phyloP scores from a whole-genome alignment of 805 yeast genomes.

The Kluyveromyces nonfermentans region DNA sequence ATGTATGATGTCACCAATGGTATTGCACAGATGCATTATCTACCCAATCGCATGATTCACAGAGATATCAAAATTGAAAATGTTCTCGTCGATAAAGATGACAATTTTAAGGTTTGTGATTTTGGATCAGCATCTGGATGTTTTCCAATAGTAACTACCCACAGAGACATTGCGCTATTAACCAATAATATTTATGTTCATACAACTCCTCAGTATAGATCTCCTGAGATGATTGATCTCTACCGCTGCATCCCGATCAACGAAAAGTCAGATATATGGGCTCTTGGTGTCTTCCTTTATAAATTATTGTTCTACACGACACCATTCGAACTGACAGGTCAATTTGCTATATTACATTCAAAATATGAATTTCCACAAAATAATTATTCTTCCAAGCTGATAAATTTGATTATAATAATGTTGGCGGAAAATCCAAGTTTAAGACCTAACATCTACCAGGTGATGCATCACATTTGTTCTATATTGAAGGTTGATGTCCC shows the following conservation, averaged over 20 bases:
- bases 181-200: slow-evolving; percentile 81
- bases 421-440: slow-evolving; percentile 71
- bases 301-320: slow-evolving; percentile 88
- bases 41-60: slow-evolving; percentile 64
- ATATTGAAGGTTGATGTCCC: slow-evolving; percentile 50
- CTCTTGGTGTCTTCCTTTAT: slow-evolving; percentile 83
- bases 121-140: slow-evolving; percentile 73
- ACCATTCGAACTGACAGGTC: slow-evolving; percentile 82
- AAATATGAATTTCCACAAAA: slow-evolving; percentile 75
- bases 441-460: slow-evolving; percentile 84
- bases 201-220: slow-evolving; percentile 91
- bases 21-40: slow-evolving; percentile 74
- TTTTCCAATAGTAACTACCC: slow-evolving; percentile 54
- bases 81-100: slow-evolving; percentile 64
- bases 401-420: slow-evolving; percentile 67
- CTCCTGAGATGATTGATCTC: slow-evolving; percentile 94
- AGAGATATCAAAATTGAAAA: slow-evolving; percentile 93
- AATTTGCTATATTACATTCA: slow-evolving; percentile 78
- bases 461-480: slow-evolving; percentile 51
- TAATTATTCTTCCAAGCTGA: slow-evolving; percentile 57
- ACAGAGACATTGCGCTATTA: slow-evolving; percentile 62
- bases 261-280: slow-evolving; percentile 94
- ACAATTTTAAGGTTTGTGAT: slow-evolving; percentile 78
- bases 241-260: slow-evolving; percentile 77
- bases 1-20: slow-evolving; percentile 77